These are phyloP conservation scores for Pugionium dolabratum DNA, from an alignment of 345 rosid species.

Conservation along the genomic window DNA sequence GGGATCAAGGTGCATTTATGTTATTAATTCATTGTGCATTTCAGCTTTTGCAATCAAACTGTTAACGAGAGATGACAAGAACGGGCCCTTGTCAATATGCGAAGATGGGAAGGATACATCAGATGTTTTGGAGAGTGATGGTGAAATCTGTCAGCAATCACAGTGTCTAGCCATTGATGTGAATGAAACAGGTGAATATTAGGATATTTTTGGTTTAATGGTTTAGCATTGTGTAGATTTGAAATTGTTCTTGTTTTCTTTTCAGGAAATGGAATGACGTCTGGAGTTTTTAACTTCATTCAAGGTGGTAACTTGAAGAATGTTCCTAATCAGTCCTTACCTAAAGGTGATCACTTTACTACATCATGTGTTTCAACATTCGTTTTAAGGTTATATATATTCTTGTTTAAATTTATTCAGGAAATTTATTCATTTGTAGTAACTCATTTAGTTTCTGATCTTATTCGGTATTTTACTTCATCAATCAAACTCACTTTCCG, in stretches of 20 bases:
- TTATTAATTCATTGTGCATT: not conserved
- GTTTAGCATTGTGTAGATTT: conserved; percentile 9
- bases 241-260: conserved; percentile 7
- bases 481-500: not conserved
- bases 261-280: conserved; percentile 33
- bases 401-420: conserved; percentile 3
- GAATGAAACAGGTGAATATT: conserved; percentile 32
- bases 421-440: conserved; percentile 2
- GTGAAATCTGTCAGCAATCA: conserved; percentile 4
- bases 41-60: conserved; percentile 36
- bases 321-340: conserved; percentile 27
- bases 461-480: conserved; percentile 16
- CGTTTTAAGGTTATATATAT: not conserved
- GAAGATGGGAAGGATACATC: conserved; percentile 12
- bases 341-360: conserved; percentile 36
- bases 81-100: conserved; percentile 4
- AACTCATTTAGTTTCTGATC: not conserved
- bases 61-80: conserved; percentile 29
- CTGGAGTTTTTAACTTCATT: conserved; percentile 27
- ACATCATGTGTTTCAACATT: conserved; percentile 8
- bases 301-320: conserved; percentile 30
- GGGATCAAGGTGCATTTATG: not conserved
- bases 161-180: not conserved
- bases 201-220: not conserved
- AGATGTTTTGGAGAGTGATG: conserved; percentile 10